Conservation (phyloP, 768 basidiomycete species). For the Mycena alexandri region DNA sequence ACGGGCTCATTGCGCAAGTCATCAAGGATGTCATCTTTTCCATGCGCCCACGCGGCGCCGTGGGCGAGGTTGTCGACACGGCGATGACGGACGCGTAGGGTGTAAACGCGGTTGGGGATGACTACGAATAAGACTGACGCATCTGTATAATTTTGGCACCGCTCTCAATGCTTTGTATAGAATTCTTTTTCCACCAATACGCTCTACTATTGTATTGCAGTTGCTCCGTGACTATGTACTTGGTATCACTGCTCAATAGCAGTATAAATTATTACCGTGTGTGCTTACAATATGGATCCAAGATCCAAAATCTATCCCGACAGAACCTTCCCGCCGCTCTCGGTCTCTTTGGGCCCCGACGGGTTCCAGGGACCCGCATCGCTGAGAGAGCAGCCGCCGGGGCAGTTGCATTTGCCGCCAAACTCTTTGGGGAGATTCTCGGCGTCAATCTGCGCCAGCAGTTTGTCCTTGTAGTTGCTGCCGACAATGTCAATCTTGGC, state of each 20-base stretch:
- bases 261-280: too few species aligned
- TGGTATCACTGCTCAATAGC: too few species aligned
- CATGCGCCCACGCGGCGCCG: conserved; percentile 51
- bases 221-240: too few species aligned
- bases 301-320: neutral
- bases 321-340: conserved; percentile 23
- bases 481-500: conserved; percentile 93
- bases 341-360: conserved; percentile 7
- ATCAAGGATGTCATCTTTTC: conserved; percentile 95
- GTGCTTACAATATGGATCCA: too few species aligned
- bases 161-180: conserved; percentile 30
- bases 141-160: conserved; percentile 30
- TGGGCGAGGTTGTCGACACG: conserved; percentile 13
- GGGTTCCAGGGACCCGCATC: conserved; percentile 94
- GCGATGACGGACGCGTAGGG: conserved; percentile 25
- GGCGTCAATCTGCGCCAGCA: conserved; percentile 84
- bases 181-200: too few species aligned
- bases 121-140: conserved; percentile 14
- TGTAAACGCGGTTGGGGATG: neutral
- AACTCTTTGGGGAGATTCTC: conserved; percentile 89
- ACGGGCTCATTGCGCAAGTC: conserved; percentile 93
- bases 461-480: conserved; percentile 76
- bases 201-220: too few species aligned
- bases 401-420: conserved; percentile 85
- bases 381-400: conserved; percentile 85